Conservation (phyloP, 2,329 filamentous ascomycete genomes). For the Thermothelomyces thermophilus region DNA sequence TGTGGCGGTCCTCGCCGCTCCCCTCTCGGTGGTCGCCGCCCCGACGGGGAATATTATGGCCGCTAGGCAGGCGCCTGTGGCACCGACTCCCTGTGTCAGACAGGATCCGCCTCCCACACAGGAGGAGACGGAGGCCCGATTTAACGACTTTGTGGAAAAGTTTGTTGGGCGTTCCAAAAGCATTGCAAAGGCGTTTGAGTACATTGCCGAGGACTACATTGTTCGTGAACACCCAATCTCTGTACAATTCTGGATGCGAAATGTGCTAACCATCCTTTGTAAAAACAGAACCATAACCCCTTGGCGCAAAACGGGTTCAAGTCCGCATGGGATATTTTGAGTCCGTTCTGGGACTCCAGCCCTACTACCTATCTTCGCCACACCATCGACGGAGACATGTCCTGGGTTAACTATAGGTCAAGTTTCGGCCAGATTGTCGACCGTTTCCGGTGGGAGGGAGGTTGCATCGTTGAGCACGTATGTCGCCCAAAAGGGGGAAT, state of each 20-base stretch:
- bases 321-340: constrained; percentile 16
- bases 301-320: constrained; percentile 12
- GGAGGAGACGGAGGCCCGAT: constrained; percentile 12
- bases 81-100: constrained; percentile 16
- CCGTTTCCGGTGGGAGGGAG: constrained; percentile 18
- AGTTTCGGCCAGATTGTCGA: constrained; percentile 15
- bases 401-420: constrained; percentile 17
- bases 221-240: not conserved
- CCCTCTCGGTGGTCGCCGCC: constrained; percentile 5
- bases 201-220: constrained; percentile 18
- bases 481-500: too few relatives aligned
- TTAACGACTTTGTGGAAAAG: constrained; percentile 14
- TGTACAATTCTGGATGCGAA: not conserved
- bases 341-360: constrained; percentile 9
- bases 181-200: constrained; percentile 18
- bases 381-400: constrained; percentile 16
- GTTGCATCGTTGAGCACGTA: constrained; percentile 19
- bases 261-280: not conserved
- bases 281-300: constrained; percentile 17
- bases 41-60: not conserved
- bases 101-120: constrained; percentile 10
- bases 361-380: constrained; percentile 10
- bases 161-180: constrained; percentile 19
- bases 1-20: not conserved
- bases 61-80: not conserved